phyloP scores from a whole-genome alignment of 106 monocot species.

The Platanthera zijinensis region DNA sequence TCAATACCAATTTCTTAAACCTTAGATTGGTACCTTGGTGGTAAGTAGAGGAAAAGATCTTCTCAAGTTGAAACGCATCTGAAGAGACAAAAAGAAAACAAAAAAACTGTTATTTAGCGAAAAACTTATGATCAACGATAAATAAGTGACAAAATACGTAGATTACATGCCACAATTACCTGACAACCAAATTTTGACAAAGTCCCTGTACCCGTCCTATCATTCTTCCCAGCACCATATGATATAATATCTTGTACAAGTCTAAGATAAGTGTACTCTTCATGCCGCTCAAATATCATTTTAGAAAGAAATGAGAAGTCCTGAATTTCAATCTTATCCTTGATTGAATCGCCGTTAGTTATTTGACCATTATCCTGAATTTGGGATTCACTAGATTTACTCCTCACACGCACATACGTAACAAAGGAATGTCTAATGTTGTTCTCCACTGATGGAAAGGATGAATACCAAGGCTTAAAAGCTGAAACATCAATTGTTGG shows the following conservation, averaged over 20 bases:
- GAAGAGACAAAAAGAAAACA: background rate
- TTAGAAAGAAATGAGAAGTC: constrained; percentile 84
- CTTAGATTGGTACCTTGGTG: constrained; percentile 59
- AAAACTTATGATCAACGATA: background rate
- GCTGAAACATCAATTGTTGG: constrained; percentile 54
- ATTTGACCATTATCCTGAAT: constrained; percentile 30
- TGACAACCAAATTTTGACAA: constrained; percentile 93
- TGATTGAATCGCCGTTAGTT: constrained; percentile 5
- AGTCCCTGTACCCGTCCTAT: constrained; percentile 85
- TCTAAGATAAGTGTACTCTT: constrained; percentile 72
- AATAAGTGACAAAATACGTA: background rate
- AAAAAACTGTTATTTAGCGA: background rate
- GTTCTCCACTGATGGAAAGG: constrained; percentile 64
- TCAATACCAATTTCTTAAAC: background rate
- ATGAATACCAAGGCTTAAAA: constrained; percentile 89
- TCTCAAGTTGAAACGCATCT: constrained; percentile 98
- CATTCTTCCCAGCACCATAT: constrained; percentile 67
- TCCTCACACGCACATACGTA: constrained; percentile 72
- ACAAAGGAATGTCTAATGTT: constrained; percentile 63
- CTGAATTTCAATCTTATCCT: constrained; percentile 54
- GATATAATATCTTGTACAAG: constrained; percentile 73
- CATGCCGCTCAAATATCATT: constrained; percentile 63
- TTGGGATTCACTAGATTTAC: constrained; percentile 15
- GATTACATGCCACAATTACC: constrained; percentile 25
- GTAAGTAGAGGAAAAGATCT: constrained; percentile 86